Evolutionary conservation across 208 protist genomes (phyloP).

Genomic region (Crithidia fasciculata): DNA sequence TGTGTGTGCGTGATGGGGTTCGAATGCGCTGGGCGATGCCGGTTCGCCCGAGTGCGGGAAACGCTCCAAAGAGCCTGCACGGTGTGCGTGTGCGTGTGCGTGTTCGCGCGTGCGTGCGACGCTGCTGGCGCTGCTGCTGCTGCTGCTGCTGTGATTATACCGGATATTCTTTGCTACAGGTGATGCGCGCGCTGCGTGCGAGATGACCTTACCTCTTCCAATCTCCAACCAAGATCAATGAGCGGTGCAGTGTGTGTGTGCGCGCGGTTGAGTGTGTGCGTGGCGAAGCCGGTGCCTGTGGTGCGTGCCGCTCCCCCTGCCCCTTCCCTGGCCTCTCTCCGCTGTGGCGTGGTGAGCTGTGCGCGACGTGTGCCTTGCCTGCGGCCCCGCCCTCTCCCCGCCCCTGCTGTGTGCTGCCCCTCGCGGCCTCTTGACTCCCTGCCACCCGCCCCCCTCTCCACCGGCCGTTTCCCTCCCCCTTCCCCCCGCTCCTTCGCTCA

Average conservation of each 20-base stretch:
- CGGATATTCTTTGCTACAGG: conserved; percentile 16
- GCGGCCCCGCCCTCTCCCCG: background rate
- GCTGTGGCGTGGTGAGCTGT: background rate
- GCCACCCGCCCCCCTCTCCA: too few species aligned
- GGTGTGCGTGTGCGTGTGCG: background rate
- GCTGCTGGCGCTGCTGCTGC: background rate
- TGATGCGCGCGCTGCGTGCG: conserved; percentile 10
- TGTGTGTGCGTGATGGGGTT: conserved; percentile 32
- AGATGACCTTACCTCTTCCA: conserved; percentile 16
- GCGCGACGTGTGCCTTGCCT: background rate
- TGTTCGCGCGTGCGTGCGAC: conserved; percentile 18
- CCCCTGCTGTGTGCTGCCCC: background rate
- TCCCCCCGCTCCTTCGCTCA: background rate
- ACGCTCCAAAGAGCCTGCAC: conserved; percentile 48
- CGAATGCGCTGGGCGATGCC: conserved; percentile 47
- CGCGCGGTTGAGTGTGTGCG: too few species aligned
- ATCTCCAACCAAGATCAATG: conserved; percentile 18
- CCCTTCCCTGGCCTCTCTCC: too few species aligned
- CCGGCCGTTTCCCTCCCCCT: too few species aligned
- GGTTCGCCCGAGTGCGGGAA: conserved; percentile 55
- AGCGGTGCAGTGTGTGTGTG: background rate
- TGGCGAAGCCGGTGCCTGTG: too few species aligned
- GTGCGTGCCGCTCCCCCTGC: too few species aligned
- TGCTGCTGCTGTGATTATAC: conserved; percentile 12
- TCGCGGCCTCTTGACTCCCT: background rate